Conservation (phyloP, 2,329 filamentous ascomycete genomes). For the Keithomyces neogunnii region DNA sequence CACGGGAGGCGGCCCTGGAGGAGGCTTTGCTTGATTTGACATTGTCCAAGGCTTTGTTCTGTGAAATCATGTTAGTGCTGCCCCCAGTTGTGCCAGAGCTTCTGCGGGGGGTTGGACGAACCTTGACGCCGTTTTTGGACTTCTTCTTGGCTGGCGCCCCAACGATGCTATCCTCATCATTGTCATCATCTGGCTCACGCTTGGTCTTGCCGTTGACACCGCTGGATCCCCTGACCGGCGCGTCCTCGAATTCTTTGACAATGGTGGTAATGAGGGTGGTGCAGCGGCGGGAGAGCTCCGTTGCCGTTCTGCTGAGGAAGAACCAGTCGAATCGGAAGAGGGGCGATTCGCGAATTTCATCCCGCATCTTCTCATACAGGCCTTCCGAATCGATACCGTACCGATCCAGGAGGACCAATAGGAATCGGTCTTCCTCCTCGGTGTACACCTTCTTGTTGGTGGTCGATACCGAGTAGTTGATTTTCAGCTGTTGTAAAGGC, state of each 20-base stretch:
- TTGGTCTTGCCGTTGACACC: constrained; percentile 62
- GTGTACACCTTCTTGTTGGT: constrained; percentile 99
- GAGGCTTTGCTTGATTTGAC: constrained; percentile 75
- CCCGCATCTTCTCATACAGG: constrained; percentile 89
- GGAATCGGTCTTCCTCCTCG: constrained; percentile 93
- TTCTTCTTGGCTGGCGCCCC: constrained; percentile 84
- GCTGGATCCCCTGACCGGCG: constrained; percentile 44
- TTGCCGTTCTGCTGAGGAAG: constrained; percentile 87
- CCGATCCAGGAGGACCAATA: constrained; percentile 87
- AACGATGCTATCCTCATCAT: constrained; percentile 73
- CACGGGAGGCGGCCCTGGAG: constrained; percentile 71
- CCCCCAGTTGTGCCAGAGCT: background rate
- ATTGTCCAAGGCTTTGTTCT: constrained; percentile 92
- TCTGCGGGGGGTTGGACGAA: constrained; percentile 28
- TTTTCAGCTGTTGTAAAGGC: constrained; percentile 92
- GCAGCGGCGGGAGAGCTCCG: constrained; percentile 86
- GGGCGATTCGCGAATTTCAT: constrained; percentile 89
- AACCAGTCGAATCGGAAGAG: constrained; percentile 99
- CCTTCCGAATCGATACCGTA: constrained; percentile 86
- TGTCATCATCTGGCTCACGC: constrained; percentile 70
- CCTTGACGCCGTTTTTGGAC: constrained; percentile 81
- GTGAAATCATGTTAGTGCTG: constrained; percentile 8
- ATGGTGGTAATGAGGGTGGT: constrained; percentile 92
- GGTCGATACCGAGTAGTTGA: constrained; percentile 97
- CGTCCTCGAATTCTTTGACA: constrained; percentile 83